phyloP scores from a whole-genome alignment of 345 rosid species.

The Hypericum perforatum region DNA sequence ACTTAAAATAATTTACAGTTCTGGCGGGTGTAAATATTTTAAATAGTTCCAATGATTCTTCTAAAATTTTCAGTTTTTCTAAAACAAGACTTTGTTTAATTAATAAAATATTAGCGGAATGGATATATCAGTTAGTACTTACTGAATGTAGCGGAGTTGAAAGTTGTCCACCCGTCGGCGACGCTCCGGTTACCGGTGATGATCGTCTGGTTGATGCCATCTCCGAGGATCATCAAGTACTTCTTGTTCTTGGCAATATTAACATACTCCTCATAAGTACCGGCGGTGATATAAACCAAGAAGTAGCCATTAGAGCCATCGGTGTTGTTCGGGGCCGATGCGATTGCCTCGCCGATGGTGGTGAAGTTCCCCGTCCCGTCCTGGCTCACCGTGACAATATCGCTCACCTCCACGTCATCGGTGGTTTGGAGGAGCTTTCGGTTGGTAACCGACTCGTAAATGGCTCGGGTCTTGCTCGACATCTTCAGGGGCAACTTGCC shows the following conservation, averaged over 20 bases:
- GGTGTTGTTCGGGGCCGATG: conserved; percentile 66
- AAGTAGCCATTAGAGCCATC: conserved; percentile 49
- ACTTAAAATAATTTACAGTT: too few species aligned
- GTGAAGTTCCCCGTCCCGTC: conserved; percentile 72
- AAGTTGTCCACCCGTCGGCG: conserved; percentile 80
- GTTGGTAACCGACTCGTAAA: conserved; percentile 46
- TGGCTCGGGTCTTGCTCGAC: conserved; percentile 34
- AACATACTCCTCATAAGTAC: conserved; percentile 70
- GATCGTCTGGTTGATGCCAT: conserved; percentile 70
- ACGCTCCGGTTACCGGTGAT: conserved; percentile 78
- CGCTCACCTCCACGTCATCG: conserved; percentile 28
- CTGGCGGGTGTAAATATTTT: too few species aligned
- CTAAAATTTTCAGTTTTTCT: too few species aligned
- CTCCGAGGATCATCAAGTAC: conserved; percentile 81
- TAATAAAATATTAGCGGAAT: background rate
- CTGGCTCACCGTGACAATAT: conserved; percentile 53
- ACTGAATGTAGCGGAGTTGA: conserved; percentile 86
- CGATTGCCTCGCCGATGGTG: conserved; percentile 57
- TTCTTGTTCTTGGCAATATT: conserved; percentile 56
- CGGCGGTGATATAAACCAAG: conserved; percentile 57
- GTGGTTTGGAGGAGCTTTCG: conserved; percentile 45
- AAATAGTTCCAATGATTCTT: too few species aligned
- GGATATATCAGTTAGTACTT: conserved; percentile 5
- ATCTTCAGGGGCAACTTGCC: conserved; percentile 50
- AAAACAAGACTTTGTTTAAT: too few species aligned